A percentile compares a stretch with the other conserved stretches of the same genome.
Conservation (phyloP, 2,329 filamentous ascomycete species). For the Colletotrichum tropicicola region DNA sequence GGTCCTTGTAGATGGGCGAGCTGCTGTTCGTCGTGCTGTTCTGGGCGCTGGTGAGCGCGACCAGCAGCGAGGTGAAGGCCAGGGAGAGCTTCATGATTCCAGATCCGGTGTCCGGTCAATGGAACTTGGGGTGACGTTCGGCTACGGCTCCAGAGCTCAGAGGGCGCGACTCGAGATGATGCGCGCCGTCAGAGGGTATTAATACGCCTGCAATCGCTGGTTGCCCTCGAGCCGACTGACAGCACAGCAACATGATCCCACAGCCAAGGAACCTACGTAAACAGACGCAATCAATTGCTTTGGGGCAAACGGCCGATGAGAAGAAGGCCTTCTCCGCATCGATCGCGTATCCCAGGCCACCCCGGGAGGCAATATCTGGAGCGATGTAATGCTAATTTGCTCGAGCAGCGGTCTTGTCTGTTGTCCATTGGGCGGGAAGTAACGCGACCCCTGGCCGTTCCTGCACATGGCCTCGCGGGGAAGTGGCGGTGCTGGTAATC, state of each 20-base stretch:
- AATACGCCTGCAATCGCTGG: slow-evolving; percentile 22
- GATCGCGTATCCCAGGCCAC: background rate
- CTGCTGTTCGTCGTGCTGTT: slow-evolving; percentile 31
- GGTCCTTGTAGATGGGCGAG: slow-evolving; percentile 68
- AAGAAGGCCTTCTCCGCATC: slow-evolving; percentile 30
- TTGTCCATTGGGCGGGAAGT: slow-evolving; percentile 25
- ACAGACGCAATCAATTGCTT: slow-evolving; percentile 25
- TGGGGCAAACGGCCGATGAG: slow-evolving; percentile 20
- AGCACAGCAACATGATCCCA: slow-evolving; percentile 14
- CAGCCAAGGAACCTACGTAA: slow-evolving; percentile 11
- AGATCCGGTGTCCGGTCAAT: slow-evolving; percentile 3
- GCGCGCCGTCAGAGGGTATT: slow-evolving; percentile 25
- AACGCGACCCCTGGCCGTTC: slow-evolving; percentile 21
- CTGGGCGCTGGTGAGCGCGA: slow-evolving; percentile 36
- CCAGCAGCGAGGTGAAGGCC: slow-evolving; percentile 35
- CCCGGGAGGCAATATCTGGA: slow-evolving; percentile 14
- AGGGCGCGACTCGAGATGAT: background rate
- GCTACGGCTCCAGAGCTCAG: slow-evolving; percentile 16
- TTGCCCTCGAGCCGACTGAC: background rate
- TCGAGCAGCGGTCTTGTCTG: slow-evolving; percentile 25
- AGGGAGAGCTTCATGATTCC: slow-evolving; percentile 41
- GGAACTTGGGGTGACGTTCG: slow-evolving; percentile 13
- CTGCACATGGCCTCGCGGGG: slow-evolving; percentile 8
- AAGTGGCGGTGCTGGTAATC: slow-evolving; percentile 15
- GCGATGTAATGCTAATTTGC: slow-evolving; percentile 29